A percentile compares a stretch with the other conserved stretches of the same genome.
Conservation (phyloP, 345 rosid species). For the Gossypium mustelinum region DNA sequence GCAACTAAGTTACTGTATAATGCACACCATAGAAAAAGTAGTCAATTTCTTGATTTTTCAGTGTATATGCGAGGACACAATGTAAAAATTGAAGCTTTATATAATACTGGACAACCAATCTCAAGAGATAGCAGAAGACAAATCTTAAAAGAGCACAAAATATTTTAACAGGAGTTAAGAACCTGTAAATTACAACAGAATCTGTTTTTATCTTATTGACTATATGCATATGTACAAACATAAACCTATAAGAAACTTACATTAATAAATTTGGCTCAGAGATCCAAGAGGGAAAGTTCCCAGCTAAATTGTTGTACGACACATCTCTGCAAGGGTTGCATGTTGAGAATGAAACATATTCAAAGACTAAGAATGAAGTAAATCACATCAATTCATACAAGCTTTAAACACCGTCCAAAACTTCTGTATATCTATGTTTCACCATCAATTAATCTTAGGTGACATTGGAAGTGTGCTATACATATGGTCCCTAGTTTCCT, state of each 20-base stretch:
- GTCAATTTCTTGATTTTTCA: slow-evolving; percentile 18
- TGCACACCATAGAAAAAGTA: not conserved
- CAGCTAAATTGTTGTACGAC: slow-evolving; percentile 63
- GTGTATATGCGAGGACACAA: not conserved
- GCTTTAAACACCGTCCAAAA: not conserved
- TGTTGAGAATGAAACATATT: not conserved
- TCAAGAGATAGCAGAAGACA: not conserved
- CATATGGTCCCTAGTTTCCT: not conserved
- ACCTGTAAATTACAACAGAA: not conserved
- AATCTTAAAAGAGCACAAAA: not conserved
- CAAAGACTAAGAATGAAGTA: not conserved
- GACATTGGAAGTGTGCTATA: not conserved
- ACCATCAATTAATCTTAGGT: not conserved
- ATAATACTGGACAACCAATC: not conserved
- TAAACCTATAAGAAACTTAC: slow-evolving; percentile 33
- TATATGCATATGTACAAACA: not conserved
- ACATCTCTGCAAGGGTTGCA: slow-evolving; percentile 52
- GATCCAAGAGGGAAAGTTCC: slow-evolving; percentile 71
- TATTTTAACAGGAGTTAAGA: not conserved
- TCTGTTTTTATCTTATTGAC: not conserved
- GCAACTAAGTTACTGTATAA: slow-evolving; percentile 67
- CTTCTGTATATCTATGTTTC: not conserved
- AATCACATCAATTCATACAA: not conserved
- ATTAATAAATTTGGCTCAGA: slow-evolving; percentile 35
- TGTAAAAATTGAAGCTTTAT: not conserved